Conservation (phyloP, 768 basidiomycete species). For the Lentinula sp. region DNA sequence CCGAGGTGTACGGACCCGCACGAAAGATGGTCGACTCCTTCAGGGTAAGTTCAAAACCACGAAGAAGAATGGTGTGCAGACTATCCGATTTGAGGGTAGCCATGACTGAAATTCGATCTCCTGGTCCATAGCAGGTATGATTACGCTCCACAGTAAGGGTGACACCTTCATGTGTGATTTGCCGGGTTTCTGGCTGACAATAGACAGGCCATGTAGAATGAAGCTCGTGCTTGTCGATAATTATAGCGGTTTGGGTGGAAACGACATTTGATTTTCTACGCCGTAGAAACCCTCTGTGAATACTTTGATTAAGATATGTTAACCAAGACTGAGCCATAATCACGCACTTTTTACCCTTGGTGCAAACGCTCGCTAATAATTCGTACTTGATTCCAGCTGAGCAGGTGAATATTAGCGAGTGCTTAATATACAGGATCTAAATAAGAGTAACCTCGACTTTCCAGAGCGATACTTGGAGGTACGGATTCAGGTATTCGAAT, state of each 20-base stretch:
- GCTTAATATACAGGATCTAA: neutral
- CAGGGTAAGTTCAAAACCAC: slow-evolving; percentile 78
- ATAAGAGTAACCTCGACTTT: slow-evolving; percentile 53
- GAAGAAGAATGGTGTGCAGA: slow-evolving; percentile 62
- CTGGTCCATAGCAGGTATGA: slow-evolving; percentile 80
- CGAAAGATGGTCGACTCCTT: slow-evolving; percentile 74
- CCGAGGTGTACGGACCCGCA: slow-evolving; percentile 47
- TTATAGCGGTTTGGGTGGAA: slow-evolving; percentile 63
- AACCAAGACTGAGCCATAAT: neutral
- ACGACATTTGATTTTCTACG: slow-evolving; percentile 67
- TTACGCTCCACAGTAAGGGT: slow-evolving; percentile 71
- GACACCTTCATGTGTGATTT: slow-evolving; percentile 58
- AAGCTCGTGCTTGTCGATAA: slow-evolving; percentile 90
- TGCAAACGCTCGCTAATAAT: slow-evolving; percentile 80
- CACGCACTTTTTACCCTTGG: slow-evolving; percentile 77
- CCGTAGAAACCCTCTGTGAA: slow-evolving; percentile 72
- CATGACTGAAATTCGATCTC: slow-evolving; percentile 69
- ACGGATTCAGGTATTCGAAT: slow-evolving; percentile 91
- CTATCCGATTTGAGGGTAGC: slow-evolving; percentile 71
- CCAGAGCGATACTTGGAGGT: slow-evolving; percentile 79
- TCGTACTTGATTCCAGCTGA: slow-evolving; percentile 86
- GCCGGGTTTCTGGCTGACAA: slow-evolving; percentile 69
- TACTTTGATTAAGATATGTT: slow-evolving; percentile 1
- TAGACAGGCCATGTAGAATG: slow-evolving; percentile 94
- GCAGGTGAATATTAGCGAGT: neutral